Evolutionary conservation across 192 early-diverging fungal species (phyloP), one percentile per base, ranked within the genome.

Genomic region (Coemansia sp.): DNA sequence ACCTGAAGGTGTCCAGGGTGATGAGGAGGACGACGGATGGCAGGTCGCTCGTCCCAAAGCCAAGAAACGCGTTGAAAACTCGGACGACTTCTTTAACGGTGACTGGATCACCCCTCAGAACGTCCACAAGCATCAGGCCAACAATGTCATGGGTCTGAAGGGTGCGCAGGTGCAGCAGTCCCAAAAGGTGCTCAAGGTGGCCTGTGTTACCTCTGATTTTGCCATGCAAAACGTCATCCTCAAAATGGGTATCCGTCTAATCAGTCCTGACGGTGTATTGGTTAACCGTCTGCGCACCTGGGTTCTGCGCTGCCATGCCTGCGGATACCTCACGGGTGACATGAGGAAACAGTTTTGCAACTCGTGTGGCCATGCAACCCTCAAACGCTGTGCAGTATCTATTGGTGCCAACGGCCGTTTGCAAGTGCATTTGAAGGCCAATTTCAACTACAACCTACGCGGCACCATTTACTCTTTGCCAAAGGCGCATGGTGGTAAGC

Each of bases 211-310:
- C 0, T 66, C 79, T 9, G 94, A 97, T 78, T 97, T 92, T 60
- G 93, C 94, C 22, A 93, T 96, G 88, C 92, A 97, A 78, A 98
- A 98, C 69, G 90, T 97, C 13, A 60, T 96, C 30, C 68, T 98
- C 44, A 92, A 95, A 72, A 95, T 97, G 88, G 82, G 85, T 15
- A 79, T 98, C 55, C 79, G 81, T 38, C 78, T 98, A 30, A 65
- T 96, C 8, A 87, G 87, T 4, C 68, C 87, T 9, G 92, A 96
- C 58, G 95, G 95, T 40, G 58, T 88, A 7, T 58, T 78, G 13
- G 87, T 98, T 36, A 80, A 48, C 24, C 78, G 81, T 24, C 65
- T 95, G 55, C 90, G 91, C 65, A 93, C 81, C 37, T 94, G 85
- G 85, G 87, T 95, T 9, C 66, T 96, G 64, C 82, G 95, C 26